These are phyloP conservation scores for Musa schizocarpa DNA, from an alignment of 176 grass and related monocot species.

Conservation along the genomic window DNA sequence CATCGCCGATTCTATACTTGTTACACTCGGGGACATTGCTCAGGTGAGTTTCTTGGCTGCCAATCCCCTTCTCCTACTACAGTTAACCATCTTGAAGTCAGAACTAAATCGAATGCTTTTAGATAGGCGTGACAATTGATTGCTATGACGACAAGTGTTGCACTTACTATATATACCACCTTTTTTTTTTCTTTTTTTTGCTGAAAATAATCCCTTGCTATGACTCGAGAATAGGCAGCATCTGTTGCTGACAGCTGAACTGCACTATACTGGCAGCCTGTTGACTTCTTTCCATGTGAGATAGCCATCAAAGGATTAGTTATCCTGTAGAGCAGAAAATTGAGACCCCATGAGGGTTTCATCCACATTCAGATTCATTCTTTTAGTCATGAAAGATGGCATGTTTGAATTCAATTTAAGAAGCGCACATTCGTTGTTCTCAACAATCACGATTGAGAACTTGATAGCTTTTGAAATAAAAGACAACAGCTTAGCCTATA, in stretches of 20 bases:
- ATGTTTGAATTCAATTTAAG: no score
- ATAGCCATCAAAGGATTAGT: no score
- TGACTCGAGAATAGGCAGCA: background rate
- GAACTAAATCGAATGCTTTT: background rate
- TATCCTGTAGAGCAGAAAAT: no score
- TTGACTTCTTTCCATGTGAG: no score
- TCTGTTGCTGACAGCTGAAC: background rate
- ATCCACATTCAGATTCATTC: no score
- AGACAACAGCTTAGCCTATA: no score
- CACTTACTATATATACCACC: background rate
- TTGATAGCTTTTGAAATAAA: background rate
- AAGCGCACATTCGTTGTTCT: no score
- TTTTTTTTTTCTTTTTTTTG: background rate
- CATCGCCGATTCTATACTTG: constrained; percentile 35
- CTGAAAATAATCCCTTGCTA: background rate
- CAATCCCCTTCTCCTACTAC: background rate
- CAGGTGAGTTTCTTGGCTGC: constrained; percentile 39
- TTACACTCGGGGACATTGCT: constrained; percentile 79
- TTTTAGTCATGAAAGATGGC: no score
- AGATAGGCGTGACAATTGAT: background rate
- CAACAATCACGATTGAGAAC: background rate
- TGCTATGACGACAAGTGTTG: no score
- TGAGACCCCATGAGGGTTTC: no score
- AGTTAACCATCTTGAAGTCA: background rate
- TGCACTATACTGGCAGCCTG: background rate